Conservation (phyloP, 179 eudicot genomes). For the Carnegiea gigantea region DNA sequence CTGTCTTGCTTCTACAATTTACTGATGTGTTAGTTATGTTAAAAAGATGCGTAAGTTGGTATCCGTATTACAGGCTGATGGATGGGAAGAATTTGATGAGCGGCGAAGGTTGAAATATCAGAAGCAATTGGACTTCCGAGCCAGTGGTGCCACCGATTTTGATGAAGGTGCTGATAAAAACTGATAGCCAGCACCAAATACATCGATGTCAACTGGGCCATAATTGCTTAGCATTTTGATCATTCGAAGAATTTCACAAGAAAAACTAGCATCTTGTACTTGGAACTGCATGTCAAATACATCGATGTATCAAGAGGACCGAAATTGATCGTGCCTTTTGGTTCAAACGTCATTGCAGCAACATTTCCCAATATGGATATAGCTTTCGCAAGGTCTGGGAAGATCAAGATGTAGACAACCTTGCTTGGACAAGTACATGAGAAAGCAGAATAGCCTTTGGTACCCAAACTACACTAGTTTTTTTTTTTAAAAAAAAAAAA, state of each 20-base stretch:
- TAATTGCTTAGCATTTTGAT: background rate
- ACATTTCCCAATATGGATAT: too few relatives aligned
- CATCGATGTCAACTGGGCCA: background rate
- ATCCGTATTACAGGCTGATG: constrained; percentile 57
- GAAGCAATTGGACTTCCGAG: constrained; percentile 86
- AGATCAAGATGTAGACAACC: too few relatives aligned
- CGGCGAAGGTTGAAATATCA: constrained; percentile 71
- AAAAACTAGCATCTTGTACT: background rate
- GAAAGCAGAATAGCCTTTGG: too few relatives aligned
- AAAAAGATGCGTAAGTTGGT: constrained; percentile 3
- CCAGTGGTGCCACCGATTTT: constrained; percentile 63
- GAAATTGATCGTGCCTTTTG: too few relatives aligned
- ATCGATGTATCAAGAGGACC: too few relatives aligned
- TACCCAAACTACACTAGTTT: background rate
- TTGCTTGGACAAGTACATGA: too few relatives aligned
- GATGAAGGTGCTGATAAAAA: constrained; percentile 97
- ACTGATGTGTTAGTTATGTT: background rate
- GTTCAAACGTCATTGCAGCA: too few relatives aligned
- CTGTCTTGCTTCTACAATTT: background rate
- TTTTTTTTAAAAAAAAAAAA: too few relatives aligned
- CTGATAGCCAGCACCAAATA: constrained; percentile 12
- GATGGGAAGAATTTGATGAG: constrained; percentile 85
- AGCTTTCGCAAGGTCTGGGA: too few relatives aligned
- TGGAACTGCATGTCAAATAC: background rate
- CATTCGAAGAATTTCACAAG: background rate